These are phyloP conservation scores for Pulveroboletus sp. DNA, from an alignment of 768 basidiomycete genomes.

Conservation along the genomic window DNA sequence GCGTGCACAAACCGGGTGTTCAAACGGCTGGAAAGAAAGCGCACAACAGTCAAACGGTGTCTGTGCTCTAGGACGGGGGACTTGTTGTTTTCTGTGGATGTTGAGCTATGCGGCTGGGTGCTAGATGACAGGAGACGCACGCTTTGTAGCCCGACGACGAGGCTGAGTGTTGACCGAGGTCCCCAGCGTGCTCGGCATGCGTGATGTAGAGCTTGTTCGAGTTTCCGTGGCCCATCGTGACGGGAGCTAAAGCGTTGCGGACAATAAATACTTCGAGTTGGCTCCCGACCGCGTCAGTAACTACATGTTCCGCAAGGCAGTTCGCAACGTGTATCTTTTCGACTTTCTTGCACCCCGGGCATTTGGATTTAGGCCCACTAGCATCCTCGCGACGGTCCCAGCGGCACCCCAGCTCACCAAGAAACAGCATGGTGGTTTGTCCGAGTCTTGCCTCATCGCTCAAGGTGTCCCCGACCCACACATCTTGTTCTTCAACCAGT, in stretches of 20 bases:
- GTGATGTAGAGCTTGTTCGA: conserved; percentile 87
- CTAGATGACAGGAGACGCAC: conserved; percentile 38
- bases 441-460: conserved; percentile 1
- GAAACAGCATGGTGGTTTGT: conserved; percentile 6
- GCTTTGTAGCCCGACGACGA: conserved; percentile 73
- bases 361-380: conserved; percentile 18
- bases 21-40: conserved; percentile 86
- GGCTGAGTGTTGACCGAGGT: conserved; percentile 78
- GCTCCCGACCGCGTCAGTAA: not conserved
- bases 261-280: not conserved
- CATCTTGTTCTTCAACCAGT: conserved; percentile 34
- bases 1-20: conserved; percentile 83
- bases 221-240: conserved; percentile 79
- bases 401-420: conserved; percentile 6
- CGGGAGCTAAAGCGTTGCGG: not conserved
- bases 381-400: conserved; percentile 9
- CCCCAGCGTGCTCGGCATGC: conserved; percentile 81
- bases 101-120: conserved; percentile 5
- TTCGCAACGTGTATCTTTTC: conserved; percentile 27
- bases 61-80: conserved; percentile 56
- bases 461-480: conserved; percentile 28
- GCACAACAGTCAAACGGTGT: conserved; percentile 93
- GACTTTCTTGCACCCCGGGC: conserved; percentile 45
- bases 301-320: conserved; percentile 32
- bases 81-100: conserved; percentile 59